Base-by-base conservation (phyloP, 345 rosid species). In the Salix koriyanagi region DNA sequence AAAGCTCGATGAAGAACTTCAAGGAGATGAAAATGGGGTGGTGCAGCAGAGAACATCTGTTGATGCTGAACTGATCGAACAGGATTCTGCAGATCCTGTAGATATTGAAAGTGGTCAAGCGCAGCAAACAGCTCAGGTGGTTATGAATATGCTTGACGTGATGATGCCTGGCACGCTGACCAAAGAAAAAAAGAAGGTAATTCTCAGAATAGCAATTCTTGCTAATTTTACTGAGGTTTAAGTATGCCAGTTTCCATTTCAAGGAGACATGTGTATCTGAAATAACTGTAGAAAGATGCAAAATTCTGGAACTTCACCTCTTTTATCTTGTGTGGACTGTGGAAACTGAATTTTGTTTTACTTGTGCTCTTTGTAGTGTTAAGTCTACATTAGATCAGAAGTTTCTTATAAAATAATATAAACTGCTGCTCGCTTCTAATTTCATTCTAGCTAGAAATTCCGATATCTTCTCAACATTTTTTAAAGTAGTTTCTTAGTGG, bases 131-230 rank as follows among this genome's bases (percentile, higher is more conserved):
- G 82, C 97, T 56, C 82, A 89, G 83, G 85, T 93, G 58, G 93
- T 91, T 75, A 81, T 93, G 91, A 91, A 89, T 70, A 91, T 95
- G 90, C 92, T 95, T 79, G 96, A 95, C 85, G 82, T 70, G 81
- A 87, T 91, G 58, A 87, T 89, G 90, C 97, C 99, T 73, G 91
- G 89, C 76, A 80, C 84, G 79, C 81, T 95, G 68, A 81, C 85
- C 79, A 89, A 86, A 83, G 91, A 90, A 73, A 80, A 90, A 76
- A 91, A 90, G 85, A 91, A 91, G 98, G 99, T 93, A 86, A 75
- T 73, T 75, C 41, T 65, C 42, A 65, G 41, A 65, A 15, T 67
- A 71, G 58, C 41, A 44, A 48, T 77, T 69, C 26, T 77, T 52
- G 21, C 62, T 56, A 25, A 41, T 36, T 25, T 25, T 7, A 10